Conservation (phyloP, 768 basidiomycete genomes). For the Pulveroboletus sp. region DNA sequence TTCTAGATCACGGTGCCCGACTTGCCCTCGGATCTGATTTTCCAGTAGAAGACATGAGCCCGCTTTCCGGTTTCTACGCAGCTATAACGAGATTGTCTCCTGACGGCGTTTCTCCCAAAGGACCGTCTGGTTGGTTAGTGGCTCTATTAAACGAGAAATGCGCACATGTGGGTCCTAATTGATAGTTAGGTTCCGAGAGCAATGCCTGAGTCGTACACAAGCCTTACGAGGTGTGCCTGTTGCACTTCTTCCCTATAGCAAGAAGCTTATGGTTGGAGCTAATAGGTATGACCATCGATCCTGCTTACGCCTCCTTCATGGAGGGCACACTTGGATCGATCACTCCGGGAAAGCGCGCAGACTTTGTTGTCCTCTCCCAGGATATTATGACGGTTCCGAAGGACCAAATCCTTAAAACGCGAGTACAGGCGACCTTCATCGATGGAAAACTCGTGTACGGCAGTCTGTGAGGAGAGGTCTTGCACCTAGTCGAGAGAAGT, state of each 20-base stretch:
- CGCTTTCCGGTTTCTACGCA: slow-evolving; percentile 82
- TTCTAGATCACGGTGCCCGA: slow-evolving; percentile 57
- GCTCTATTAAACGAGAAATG: background rate
- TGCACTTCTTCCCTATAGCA: background rate
- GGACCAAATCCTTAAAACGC: slow-evolving; percentile 57
- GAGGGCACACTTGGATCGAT: slow-evolving; percentile 74
- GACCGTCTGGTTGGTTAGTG: slow-evolving; percentile 73
- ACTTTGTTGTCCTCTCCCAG: slow-evolving; percentile 78
- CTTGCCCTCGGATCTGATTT: slow-evolving; percentile 86
- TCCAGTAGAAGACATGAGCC: slow-evolving; percentile 85
- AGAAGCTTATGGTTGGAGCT: background rate
- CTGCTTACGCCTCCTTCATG: slow-evolving; percentile 83
- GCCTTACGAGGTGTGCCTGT: slow-evolving; percentile 57
- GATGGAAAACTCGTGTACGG: slow-evolving; percentile 60
- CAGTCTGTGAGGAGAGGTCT: slow-evolving; percentile 19
- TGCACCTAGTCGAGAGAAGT: background rate
- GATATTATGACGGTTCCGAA: slow-evolving; percentile 71
- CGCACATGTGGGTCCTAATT: background rate
- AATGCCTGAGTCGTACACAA: slow-evolving; percentile 70
- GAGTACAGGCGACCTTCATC: slow-evolving; percentile 70
- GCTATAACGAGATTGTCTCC: slow-evolving; percentile 72
- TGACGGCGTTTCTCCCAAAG: slow-evolving; percentile 74
- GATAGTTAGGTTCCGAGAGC: slow-evolving; percentile 67
- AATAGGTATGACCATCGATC: slow-evolving; percentile 82
- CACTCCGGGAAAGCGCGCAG: slow-evolving; percentile 72